Evolutionary conservation across 2,329 filamentous ascomycete species (phyloP).

Genomic region (Canariomyces notabilis): DNA sequence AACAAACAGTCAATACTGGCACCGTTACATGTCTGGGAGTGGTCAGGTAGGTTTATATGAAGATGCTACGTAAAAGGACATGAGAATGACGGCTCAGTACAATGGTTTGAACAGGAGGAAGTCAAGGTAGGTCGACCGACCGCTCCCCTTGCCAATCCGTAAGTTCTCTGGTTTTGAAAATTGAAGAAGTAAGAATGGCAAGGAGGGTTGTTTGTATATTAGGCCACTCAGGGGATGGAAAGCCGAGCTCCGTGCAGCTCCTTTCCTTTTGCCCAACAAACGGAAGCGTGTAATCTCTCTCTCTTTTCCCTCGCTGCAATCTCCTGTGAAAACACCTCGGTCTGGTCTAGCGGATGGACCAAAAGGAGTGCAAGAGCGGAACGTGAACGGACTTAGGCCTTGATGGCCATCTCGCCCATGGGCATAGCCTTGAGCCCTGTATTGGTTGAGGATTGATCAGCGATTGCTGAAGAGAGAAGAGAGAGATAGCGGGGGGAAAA

Average conservation of each 20-base stretch:
- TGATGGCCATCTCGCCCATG: conserved; percentile 31
- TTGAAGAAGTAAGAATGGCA: background rate
- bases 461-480: too few species aligned
- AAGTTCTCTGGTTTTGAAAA: too few species aligned
- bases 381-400: conserved; percentile 20
- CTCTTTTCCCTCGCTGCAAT: background rate
- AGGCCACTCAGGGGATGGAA: background rate
- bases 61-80: too few species aligned
- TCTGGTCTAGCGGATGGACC: background rate
- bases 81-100: too few species aligned
- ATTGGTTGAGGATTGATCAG: conserved; percentile 1
- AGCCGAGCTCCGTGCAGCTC: background rate
- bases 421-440: conserved; percentile 32
- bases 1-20: too few species aligned
- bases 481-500: too few species aligned
- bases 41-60: too few species aligned
- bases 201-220: background rate
- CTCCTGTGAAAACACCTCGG: background rate
- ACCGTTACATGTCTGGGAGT: too few species aligned
- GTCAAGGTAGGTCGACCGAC: too few species aligned
- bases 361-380: background rate
- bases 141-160: too few species aligned
- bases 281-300: background rate
- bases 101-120: too few species aligned
- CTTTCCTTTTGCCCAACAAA: background rate